phyloP scores from a whole-genome alignment of 495 filamentous ascomycete species.

The Aeminium ludgeri region DNA sequence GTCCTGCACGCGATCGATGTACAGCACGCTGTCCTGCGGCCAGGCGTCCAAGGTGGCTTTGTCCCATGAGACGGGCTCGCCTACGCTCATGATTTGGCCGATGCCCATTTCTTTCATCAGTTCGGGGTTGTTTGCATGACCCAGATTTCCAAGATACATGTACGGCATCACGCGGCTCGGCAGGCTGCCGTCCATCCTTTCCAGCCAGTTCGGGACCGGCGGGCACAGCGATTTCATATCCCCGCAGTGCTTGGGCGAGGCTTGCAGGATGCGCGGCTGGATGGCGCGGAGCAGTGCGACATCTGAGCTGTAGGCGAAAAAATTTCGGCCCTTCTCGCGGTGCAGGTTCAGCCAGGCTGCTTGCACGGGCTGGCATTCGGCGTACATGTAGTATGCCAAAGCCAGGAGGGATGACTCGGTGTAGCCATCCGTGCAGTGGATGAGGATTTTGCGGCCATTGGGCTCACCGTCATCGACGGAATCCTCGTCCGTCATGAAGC shows the following conservation, averaged over 20 bases:
- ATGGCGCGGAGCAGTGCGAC: slow-evolving; percentile 60
- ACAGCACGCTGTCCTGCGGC: slow-evolving; percentile 57
- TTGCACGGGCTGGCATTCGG: slow-evolving; percentile 60
- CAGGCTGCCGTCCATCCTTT: slow-evolving; percentile 72
- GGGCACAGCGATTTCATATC: slow-evolving; percentile 9
- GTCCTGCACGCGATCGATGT: slow-evolving; percentile 75
- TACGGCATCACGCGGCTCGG: slow-evolving; percentile 82
- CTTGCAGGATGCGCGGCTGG: slow-evolving; percentile 52
- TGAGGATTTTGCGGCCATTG: slow-evolving; percentile 46
- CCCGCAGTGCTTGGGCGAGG: slow-evolving; percentile 21
- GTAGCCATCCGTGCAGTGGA: slow-evolving; percentile 91
- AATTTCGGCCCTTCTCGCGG: slow-evolving; percentile 65
- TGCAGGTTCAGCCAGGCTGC: slow-evolving; percentile 80
- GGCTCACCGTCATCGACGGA: slow-evolving; percentile 2
- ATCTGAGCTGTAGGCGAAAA: slow-evolving; percentile 88
- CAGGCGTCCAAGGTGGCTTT: slow-evolving; percentile 46
- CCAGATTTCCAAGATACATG: slow-evolving; percentile 87
- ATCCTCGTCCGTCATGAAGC: slow-evolving; percentile 24
- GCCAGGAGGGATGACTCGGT: slow-evolving; percentile 80
- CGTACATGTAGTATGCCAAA: slow-evolving; percentile 81
- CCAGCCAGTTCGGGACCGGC: slow-evolving; percentile 59
- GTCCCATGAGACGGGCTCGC: slow-evolving; percentile 70
- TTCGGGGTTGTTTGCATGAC: slow-evolving; percentile 83
- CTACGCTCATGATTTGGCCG: slow-evolving; percentile 77
- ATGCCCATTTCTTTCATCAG: slow-evolving; percentile 68